Conservation (phyloP, 352 stramenopile genomes). For the Phytophthora lateralis region DNA sequence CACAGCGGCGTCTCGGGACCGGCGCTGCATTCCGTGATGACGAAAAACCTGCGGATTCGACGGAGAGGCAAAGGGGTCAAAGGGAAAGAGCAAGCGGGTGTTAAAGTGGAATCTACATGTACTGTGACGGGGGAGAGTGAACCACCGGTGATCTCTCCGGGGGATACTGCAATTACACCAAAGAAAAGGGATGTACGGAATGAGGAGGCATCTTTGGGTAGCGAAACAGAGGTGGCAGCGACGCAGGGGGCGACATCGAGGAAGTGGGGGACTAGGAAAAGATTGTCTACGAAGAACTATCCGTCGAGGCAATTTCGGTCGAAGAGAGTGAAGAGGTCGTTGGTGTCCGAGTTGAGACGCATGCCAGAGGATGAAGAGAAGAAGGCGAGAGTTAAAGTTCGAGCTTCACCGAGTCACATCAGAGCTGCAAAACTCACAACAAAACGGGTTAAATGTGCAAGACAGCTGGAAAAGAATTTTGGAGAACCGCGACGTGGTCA, state of each 20-base stretch:
- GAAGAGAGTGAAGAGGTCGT: conserved; percentile 17
- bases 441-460: conserved; percentile 2
- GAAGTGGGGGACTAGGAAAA: conserved; percentile 30
- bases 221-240: neutral
- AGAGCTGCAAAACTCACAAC: neutral
- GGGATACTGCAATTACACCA: conserved; percentile 3
- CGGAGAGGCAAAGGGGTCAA: neutral
- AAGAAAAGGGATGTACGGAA: neutral
- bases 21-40: conserved; percentile 46
- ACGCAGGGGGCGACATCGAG: conserved; percentile 4
- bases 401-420: neutral
- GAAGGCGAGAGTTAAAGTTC: neutral
- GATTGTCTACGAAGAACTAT: conserved; percentile 18
- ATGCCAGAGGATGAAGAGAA: conserved; percentile 4
- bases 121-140: neutral
- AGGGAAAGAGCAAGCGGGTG: neutral
- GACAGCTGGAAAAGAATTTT: conserved; percentile 3
- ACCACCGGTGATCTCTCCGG: conserved; percentile 8
- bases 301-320: neutral
- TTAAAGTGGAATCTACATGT: neutral
- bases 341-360: conserved; percentile 3
- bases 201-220: conserved; percentile 2
- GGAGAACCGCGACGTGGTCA: conserved; percentile 3
- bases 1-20: conserved; percentile 49
- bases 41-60: conserved; percentile 52